phyloP scores from a whole-genome alignment of 2,329 filamentous ascomycete genomes.

The Cladosporium sp. region DNA sequence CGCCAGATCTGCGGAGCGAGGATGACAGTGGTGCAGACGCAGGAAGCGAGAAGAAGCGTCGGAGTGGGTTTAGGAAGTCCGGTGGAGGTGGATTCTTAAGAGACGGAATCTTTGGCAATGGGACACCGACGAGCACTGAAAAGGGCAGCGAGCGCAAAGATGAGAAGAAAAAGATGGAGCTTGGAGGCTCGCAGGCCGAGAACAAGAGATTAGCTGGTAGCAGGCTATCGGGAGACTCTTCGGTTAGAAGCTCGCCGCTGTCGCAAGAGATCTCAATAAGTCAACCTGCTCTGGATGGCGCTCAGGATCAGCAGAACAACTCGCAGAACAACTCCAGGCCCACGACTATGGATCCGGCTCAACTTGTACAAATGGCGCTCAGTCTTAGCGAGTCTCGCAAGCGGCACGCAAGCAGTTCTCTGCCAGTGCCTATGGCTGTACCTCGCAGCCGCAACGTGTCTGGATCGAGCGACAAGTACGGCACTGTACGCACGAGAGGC shows the following conservation, averaged over 20 bases:
- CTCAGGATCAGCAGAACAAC: constrained; percentile 3
- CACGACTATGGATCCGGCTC: constrained; percentile 73
- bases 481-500: constrained; percentile 32
- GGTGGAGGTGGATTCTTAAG: constrained; percentile 35
- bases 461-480: constrained; percentile 23
- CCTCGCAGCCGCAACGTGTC: constrained; percentile 13
- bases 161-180: constrained; percentile 26
- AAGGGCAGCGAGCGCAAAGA: constrained; percentile 11
- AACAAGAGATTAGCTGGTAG: constrained; percentile 22
- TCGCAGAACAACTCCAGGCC: constrained; percentile 12
- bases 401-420: constrained; percentile 59
- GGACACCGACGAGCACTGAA: constrained; percentile 19
- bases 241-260: constrained; percentile 32
- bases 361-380: constrained; percentile 91
- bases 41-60: constrained; percentile 11
- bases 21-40: constrained; percentile 1
- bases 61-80: constrained; percentile 32
- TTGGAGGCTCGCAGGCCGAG: constrained; percentile 25
- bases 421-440: constrained; percentile 47
- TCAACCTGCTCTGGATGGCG: constrained; percentile 3
- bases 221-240: constrained; percentile 30
- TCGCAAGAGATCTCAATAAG: constrained; percentile 27
- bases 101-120: constrained; percentile 30
- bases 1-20: constrained; percentile 14
- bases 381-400: constrained; percentile 80